A percentile compares a stretch with the other conserved stretches of the same genome.
Evolutionary conservation across 2,329 filamentous ascomycete species (phyloP).

Genomic region (Verticillium alfalfae): DNA sequence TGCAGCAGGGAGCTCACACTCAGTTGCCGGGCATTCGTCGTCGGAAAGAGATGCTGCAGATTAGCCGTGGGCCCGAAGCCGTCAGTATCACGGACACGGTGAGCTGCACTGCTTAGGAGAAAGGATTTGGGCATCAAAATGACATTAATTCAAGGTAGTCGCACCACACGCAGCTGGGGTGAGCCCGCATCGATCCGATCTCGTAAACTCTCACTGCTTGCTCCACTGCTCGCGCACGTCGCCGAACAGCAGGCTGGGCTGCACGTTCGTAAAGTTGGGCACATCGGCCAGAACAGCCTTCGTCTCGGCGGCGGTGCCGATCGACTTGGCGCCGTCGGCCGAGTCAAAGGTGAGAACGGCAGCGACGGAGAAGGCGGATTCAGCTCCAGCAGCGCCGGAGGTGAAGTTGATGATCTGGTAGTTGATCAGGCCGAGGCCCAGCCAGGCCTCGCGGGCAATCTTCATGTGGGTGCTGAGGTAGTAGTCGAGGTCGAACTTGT

Average conservation of each 20-base stretch:
- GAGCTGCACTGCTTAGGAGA: too few species aligned
- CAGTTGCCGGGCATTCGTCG: too few species aligned
- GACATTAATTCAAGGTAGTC: too few species aligned
- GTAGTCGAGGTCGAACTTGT: constrained; percentile 40
- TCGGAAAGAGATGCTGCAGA: too few species aligned
- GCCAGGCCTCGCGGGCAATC: constrained; percentile 22
- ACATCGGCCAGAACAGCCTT: constrained; percentile 23
- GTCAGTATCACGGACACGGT: too few species aligned
- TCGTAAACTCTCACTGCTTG: not conserved
- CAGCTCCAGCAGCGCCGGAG: constrained; percentile 9
- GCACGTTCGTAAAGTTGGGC: constrained; percentile 22
- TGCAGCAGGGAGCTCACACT: too few species aligned
- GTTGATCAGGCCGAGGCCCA: constrained; percentile 28
- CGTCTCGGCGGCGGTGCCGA: not conserved
- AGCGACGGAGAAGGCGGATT: constrained; percentile 16
- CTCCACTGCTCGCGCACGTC: not conserved
- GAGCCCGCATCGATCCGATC: not conserved
- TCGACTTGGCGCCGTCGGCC: constrained; percentile 15
- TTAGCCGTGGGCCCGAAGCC: too few species aligned
- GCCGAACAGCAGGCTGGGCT: constrained; percentile 4
- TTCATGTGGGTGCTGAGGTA: constrained; percentile 39
- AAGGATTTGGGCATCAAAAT: too few species aligned
- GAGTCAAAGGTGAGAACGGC: constrained; percentile 22
- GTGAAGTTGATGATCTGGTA: constrained; percentile 23
- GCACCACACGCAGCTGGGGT: too few species aligned